Conservation (phyloP, 768 basidiomycete genomes). For the Tylopilus plumbeoviolaceoides region DNA sequence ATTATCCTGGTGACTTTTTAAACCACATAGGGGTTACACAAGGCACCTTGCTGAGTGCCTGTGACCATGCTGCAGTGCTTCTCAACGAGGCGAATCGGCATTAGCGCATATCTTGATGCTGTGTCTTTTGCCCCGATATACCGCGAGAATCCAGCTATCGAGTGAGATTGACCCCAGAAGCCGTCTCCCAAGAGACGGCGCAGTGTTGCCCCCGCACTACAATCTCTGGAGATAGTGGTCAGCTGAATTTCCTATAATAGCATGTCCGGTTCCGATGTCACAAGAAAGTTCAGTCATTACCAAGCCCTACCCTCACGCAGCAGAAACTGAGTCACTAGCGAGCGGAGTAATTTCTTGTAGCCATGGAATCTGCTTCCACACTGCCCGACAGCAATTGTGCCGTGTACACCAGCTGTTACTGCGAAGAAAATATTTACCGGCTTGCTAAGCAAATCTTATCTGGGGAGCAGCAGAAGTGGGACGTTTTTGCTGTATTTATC, state of each 20-base stretch:
- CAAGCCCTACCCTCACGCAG: neutral
- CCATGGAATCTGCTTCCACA: constrained; percentile 19
- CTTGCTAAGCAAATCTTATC: constrained; percentile 43
- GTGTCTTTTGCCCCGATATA: constrained; percentile 1
- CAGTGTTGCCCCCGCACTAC: neutral
- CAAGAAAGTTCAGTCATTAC: constrained; percentile 9
- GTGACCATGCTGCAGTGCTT: constrained; percentile 2
- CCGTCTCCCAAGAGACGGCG: constrained; percentile 5
- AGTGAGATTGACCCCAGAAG: neutral
- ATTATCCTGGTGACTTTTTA: constrained; percentile 1
- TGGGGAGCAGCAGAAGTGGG: constrained; percentile 38
- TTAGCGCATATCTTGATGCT: neutral
- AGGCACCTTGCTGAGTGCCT: constrained; percentile 3
- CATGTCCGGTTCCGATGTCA: constrained; percentile 7
- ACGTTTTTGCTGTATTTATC: constrained; percentile 56
- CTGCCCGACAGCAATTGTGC: constrained; percentile 22
- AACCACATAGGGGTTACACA: neutral
- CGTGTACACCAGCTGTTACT: constrained; percentile 58
- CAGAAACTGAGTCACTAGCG: neutral
- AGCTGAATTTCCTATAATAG: neutral
- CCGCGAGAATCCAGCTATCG: constrained; percentile 4
- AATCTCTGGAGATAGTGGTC: neutral
- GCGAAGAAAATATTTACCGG: constrained; percentile 73
- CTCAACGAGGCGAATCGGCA: neutral
- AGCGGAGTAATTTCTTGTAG: constrained; percentile 19